Percentiles rank a stretch among this genome's conserved stretches.
Evolutionary conservation across 202 grass and related monocot species (phyloP).

Genomic region (Cymbopogon flexuosus): DNA sequence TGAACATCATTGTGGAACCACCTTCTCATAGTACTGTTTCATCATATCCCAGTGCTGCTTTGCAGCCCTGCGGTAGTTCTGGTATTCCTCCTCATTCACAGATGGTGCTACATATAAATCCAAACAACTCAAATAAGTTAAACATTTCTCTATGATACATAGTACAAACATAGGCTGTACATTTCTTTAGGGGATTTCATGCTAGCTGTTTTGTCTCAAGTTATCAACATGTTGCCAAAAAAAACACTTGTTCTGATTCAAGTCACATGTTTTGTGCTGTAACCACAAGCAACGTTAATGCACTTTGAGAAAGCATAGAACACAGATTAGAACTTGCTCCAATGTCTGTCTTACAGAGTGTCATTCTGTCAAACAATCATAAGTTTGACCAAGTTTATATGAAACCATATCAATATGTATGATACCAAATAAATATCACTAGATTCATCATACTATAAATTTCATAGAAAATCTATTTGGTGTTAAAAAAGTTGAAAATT

Average conservation of each 20-base stretch:
- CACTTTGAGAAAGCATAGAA: background rate
- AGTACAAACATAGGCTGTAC: slow-evolving; percentile 8
- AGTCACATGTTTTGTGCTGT: slow-evolving; percentile 2
- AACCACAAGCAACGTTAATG: slow-evolving; percentile 8
- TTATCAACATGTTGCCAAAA: background rate
- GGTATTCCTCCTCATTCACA: slow-evolving; percentile 64
- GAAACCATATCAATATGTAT: background rate
- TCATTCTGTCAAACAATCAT: background rate
- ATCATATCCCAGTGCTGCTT: slow-evolving; percentile 83
- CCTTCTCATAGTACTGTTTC: slow-evolving; percentile 89
- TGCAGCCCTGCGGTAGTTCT: slow-evolving; percentile 54
- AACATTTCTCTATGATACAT: slow-evolving; percentile 3
- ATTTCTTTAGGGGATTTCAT: slow-evolving; percentile 25
- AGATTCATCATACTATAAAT: background rate
- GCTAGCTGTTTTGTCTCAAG: background rate
- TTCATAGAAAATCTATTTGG: background rate
- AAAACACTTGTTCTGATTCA: background rate
- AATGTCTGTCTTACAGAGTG: background rate
- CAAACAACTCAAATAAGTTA: slow-evolving; percentile 26
- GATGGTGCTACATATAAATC: slow-evolving; percentile 27
- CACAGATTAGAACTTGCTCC: background rate
- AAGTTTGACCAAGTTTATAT: background rate
- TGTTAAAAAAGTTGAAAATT: background rate
- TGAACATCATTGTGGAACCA: slow-evolving; percentile 12
- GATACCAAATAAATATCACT: background rate